A percentile compares a stretch with the other conserved stretches of the same genome.
Evolutionary conservation across 1,284 basidiomycete species (phyloP).

Genomic region (Irpex sp.): DNA sequence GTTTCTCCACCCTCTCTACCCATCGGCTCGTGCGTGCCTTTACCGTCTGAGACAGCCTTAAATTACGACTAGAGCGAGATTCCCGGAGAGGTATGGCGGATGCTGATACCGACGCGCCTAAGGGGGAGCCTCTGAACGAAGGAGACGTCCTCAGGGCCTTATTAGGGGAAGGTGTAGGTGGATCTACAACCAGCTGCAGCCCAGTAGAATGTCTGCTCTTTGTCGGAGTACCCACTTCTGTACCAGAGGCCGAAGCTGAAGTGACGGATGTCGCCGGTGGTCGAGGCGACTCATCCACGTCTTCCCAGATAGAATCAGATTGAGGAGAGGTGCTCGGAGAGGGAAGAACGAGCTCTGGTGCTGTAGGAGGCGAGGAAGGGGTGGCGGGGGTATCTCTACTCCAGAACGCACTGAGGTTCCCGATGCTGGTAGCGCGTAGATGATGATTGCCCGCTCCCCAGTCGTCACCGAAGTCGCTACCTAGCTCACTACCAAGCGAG

Average conservation of each 20-base stretch:
- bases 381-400: not conserved
- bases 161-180: slow-evolving; percentile 11
- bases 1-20: slow-evolving; percentile 36
- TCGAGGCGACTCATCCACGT: slow-evolving; percentile 8
- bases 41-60: slow-evolving; percentile 51
- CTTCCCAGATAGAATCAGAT: slow-evolving; percentile 11
- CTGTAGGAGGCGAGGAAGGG: not conserved
- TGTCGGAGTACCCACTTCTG: slow-evolving; percentile 11
- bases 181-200: slow-evolving; percentile 12
- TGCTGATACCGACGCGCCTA: not conserved
- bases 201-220: not conserved
- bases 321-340: slow-evolving; percentile 4
- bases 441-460: slow-evolving; percentile 41
- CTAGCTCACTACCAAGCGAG: slow-evolving; percentile 59
- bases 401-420: slow-evolving; percentile 33
- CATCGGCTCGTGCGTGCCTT: slow-evolving; percentile 49
- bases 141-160: not conserved
- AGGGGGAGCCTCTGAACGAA: not conserved
- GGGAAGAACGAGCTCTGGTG: not conserved
- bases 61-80: slow-evolving; percentile 26
- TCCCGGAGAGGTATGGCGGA: slow-evolving; percentile 4
- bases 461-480: slow-evolving; percentile 36
- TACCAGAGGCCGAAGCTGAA: slow-evolving; percentile 2
- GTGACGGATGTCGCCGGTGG: not conserved
- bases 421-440: slow-evolving; percentile 48